These are phyloP conservation scores for Venturia aucupariae DNA, from an alignment of 2,329 filamentous ascomycete genomes.

Conservation along the genomic window DNA sequence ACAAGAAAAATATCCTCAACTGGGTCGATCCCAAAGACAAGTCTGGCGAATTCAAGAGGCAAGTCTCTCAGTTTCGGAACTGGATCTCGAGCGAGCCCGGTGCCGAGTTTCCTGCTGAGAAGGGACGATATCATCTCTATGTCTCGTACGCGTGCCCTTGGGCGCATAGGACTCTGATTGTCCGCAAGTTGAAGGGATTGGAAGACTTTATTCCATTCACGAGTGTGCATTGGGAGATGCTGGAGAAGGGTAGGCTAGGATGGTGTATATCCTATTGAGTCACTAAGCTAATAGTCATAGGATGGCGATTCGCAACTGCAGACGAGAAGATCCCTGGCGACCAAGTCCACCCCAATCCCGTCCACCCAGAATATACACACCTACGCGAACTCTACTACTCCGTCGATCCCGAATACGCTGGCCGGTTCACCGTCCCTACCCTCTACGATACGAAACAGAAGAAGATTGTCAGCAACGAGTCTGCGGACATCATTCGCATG, in stretches of 20 bases:
- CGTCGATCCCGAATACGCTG: conserved; percentile 60
- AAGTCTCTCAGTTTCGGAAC: conserved; percentile 71
- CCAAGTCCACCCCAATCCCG: conserved; percentile 50
- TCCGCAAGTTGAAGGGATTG: conserved; percentile 81
- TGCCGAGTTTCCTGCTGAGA: conserved; percentile 74
- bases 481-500: conserved; percentile 88
- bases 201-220: conserved; percentile 73
- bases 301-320: conserved; percentile 73
- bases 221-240: conserved; percentile 89
- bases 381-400: conserved; percentile 74
- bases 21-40: conserved; percentile 74
- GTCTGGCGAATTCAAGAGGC: conserved; percentile 87
- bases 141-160: conserved; percentile 92
- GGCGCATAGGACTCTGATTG: conserved; percentile 83
- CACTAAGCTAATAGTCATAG: conserved; percentile 22
- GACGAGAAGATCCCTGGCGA: conserved; percentile 51
- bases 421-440: conserved; percentile 80
- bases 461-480: conserved; percentile 84
- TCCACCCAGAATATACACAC: conserved; percentile 59
- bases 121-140: conserved; percentile 87
- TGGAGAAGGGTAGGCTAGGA: conserved; percentile 37
- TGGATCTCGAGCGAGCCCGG: conserved; percentile 64
- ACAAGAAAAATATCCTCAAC: conserved; percentile 52
- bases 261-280: too few relatives aligned
- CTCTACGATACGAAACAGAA: conserved; percentile 70